Conservation (phyloP, 2,329 filamentous ascomycete genomes). For the Cytospora piceicola region DNA sequence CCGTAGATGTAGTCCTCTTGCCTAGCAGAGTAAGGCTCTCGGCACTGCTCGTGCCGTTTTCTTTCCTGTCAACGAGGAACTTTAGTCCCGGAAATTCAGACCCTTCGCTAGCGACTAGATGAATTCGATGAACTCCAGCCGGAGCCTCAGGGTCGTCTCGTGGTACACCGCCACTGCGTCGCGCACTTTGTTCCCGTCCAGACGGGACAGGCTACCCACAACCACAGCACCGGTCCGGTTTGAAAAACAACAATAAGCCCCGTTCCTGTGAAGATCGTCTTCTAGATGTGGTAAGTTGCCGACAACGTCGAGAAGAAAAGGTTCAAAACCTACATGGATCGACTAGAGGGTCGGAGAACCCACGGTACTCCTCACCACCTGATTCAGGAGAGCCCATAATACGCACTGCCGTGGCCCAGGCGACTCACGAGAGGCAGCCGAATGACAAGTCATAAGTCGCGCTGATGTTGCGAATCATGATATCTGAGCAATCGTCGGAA, state of each 20-base stretch:
- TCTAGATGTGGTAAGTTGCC: neutral
- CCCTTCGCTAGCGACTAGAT: neutral
- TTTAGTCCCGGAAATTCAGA: neutral
- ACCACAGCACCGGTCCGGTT: neutral
- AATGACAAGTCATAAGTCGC: constrained; percentile 16
- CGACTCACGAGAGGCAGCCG: constrained; percentile 18
- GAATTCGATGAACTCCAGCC: neutral
- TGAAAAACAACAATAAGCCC: neutral
- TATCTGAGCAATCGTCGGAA: constrained; percentile 15
- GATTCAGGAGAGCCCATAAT: constrained; percentile 24
- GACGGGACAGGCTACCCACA: constrained; percentile 1
- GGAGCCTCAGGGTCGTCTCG: constrained; percentile 3
- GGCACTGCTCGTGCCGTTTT: neutral
- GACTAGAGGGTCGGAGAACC: constrained; percentile 9
- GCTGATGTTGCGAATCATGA: constrained; percentile 19
- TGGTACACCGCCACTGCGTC: neutral
- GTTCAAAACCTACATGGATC: neutral
- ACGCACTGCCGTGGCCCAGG: constrained; percentile 15
- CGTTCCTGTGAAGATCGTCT: neutral
- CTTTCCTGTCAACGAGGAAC: neutral
- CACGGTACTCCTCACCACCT: constrained; percentile 10
- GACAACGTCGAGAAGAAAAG: neutral
- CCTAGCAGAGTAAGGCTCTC: neutral
- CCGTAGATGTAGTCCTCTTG: too few species aligned
- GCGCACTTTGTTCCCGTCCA: constrained; percentile 7